Conservation (phyloP, 1,139 yeast genomes). For the Kazachstania sp. region DNA sequence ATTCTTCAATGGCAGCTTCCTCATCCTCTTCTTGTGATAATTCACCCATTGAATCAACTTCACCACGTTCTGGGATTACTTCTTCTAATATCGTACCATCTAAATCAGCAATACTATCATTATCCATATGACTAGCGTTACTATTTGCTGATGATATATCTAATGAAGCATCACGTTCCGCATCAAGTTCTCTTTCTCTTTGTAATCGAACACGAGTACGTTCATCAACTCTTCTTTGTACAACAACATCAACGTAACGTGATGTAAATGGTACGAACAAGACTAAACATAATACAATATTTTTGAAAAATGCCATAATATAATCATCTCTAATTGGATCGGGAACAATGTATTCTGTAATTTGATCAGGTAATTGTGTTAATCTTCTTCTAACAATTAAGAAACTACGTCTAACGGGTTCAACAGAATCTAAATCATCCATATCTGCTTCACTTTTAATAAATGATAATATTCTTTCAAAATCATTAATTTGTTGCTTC, state of each 20-base stretch:
- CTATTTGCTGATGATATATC: background rate
- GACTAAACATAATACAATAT: slow-evolving; percentile 18
- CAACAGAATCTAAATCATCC: slow-evolving; percentile 4
- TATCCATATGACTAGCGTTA: background rate
- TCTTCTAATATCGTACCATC: background rate
- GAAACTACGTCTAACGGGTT: slow-evolving; percentile 7
- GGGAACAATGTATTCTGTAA: slow-evolving; percentile 17
- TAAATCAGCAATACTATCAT: background rate
- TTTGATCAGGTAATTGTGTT: background rate
- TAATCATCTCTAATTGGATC: slow-evolving; percentile 19
- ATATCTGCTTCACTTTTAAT: slow-evolving; percentile 2
- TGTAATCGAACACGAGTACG: slow-evolving; percentile 5
- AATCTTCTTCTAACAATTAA: background rate
- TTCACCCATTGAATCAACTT: background rate
- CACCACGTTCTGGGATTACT: background rate
- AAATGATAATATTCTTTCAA: background rate
- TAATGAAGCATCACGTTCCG: background rate
- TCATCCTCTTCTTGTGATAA: background rate
- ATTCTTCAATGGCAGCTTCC: background rate
- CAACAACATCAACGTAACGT: slow-evolving; percentile 12
- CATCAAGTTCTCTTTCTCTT: background rate
- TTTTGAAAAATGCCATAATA: slow-evolving; percentile 15
- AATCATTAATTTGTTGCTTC: background rate
- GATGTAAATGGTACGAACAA: slow-evolving; percentile 18
- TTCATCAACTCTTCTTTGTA: slow-evolving; percentile 7